Base-by-base conservation (phyloP, 192 early-diverging fungal genomes). In the Backusella morwellensis region DNA sequence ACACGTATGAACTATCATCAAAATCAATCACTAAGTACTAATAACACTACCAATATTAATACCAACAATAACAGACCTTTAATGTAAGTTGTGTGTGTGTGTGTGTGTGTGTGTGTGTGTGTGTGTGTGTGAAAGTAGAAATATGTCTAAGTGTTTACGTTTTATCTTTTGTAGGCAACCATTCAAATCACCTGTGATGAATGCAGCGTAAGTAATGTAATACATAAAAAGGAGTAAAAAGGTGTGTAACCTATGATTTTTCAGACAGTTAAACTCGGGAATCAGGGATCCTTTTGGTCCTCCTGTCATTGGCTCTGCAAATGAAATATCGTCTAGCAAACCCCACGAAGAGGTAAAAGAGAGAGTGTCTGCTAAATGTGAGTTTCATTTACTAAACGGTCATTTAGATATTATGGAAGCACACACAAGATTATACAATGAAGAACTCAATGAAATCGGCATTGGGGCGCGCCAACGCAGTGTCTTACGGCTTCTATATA, bases 371-470 rank as follows among this genome's bases (percentile, higher is more conserved):
- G 0, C 11, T 40, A 32, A 32, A 32, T 32, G 32, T 32, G 32
- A 32, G 32, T 40, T 40, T 7, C 38, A 40, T 40, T 40, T 40
- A 40, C 38, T 40, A 40, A 3, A 40, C 12, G 38, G 11, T 3
- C 11, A 11, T 2, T 40, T 52, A 72, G 70, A 32, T 72, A 11
- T 34, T 77, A 34, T 11, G 76, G 42, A 72, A 70, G 29, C 76
- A 77, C 14, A 56, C 76, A 77, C 69, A 77, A 40, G 76, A 77
- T 26, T 71, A 77, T 36, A 77, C 56, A 11, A 72, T 71, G 36
- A 70, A 69, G 47, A 69, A 77, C 15, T 56, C 36, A 19, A 63
- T 77, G 52, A 71, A 77, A 32, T 47, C 50, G 12, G 69, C 63
- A 41, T 66, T 71, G 52, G 29, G 15, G 21, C 68, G 71, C 17